Evolutionary conservation across 2,329 filamentous ascomycete species (phyloP), one percentile per base, ranked within the genome.

Genomic region (Colletotrichum sp.): DNA sequence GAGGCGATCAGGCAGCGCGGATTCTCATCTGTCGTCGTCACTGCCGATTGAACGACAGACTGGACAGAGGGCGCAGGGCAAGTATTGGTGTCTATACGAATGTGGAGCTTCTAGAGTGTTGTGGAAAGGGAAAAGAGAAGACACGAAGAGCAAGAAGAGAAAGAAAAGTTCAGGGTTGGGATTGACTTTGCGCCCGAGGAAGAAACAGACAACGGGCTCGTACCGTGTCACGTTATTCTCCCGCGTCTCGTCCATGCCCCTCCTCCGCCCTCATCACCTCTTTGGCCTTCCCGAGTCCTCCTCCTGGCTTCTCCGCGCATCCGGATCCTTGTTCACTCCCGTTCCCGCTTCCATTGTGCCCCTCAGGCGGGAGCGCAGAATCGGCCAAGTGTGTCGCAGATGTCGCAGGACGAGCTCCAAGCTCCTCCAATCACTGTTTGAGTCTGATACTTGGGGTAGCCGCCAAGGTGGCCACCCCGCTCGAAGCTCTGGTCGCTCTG

Each of bases 301-400:
- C n/a, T 21, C 36, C n/a, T 18, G 24, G 32, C 60, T 30, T 30
- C 36, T 34, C 70, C 58, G 73, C 73, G 62, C 69, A 72, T 64
- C 73, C 73, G 62, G 56, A 72, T 75, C 73, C 73, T 65, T 76
- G 70, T 58, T 73, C 48, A 52, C 73, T 61, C 56, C 24, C 30
- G 28, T 52, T 52, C 43, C 61, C 32, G 28, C 69, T 28, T 58
- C 48, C 70, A 60, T 58, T 69, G 64, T 65, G 43, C 16, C 30
- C 26, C 73, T 5, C 26, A 38, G 73, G 36, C 70, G 70, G 73
- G 30, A 69, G 64, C 64, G 70, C 70, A 73, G 73, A 72, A 76
- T 73, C 73, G 58, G 70, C 43, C 73, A 76, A 68, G 73, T 65
- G 73, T 73, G 73, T 76, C 64, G 73, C 73, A 76, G 70, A 73